A percentile compares a stretch with the other conserved stretches of the same genome.
Conservation (phyloP, 2,329 filamentous ascomycete genomes). For the Elsinoe batatas region DNA sequence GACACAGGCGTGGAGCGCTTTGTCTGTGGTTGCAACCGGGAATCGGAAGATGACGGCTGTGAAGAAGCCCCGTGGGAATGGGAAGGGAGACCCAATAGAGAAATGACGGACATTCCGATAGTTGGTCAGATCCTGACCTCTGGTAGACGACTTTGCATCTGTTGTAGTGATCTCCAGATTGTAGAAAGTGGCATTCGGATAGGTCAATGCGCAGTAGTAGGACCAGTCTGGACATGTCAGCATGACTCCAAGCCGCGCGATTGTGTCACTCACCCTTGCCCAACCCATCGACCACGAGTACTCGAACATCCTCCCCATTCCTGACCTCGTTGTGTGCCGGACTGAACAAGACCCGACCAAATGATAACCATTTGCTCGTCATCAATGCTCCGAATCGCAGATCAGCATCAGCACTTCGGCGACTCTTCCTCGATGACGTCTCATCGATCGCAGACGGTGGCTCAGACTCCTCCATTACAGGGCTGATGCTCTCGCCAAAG, state of each 20-base stretch:
- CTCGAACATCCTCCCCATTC: slow-evolving; percentile 48
- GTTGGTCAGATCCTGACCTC: slow-evolving; percentile 40
- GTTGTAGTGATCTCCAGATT: slow-evolving; percentile 45
- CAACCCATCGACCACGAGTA: slow-evolving; percentile 71
- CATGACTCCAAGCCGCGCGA: no score
- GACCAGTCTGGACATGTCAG: slow-evolving; percentile 55
- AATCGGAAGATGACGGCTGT: slow-evolving; percentile 69
- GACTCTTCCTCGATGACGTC: slow-evolving; percentile 9
- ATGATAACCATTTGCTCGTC: slow-evolving; percentile 79
- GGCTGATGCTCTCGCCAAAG: slow-evolving; percentile 2
- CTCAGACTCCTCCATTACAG: slow-evolving; percentile 9
- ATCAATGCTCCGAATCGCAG: slow-evolving; percentile 72
- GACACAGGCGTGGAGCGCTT: slow-evolving; percentile 60
- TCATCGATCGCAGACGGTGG: not conserved
- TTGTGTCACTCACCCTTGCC: slow-evolving; percentile 47
- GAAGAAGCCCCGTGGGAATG: slow-evolving; percentile 67
- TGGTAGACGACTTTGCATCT: slow-evolving; percentile 12
- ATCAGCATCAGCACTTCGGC: slow-evolving; percentile 43
- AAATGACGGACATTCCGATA: slow-evolving; percentile 65
- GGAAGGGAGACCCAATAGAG: slow-evolving; percentile 56
- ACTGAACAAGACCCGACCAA: slow-evolving; percentile 74
- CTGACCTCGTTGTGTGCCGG: slow-evolving; percentile 63
- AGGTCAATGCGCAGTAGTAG: slow-evolving; percentile 73
- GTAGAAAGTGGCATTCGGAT: slow-evolving; percentile 64
- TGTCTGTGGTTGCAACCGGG: slow-evolving; percentile 57